Evolutionary conservation across 2,329 filamentous ascomycete genomes (phyloP), one percentile per base, ranked within the genome.

Genomic region (Knoxdaviesia proteae): DNA sequence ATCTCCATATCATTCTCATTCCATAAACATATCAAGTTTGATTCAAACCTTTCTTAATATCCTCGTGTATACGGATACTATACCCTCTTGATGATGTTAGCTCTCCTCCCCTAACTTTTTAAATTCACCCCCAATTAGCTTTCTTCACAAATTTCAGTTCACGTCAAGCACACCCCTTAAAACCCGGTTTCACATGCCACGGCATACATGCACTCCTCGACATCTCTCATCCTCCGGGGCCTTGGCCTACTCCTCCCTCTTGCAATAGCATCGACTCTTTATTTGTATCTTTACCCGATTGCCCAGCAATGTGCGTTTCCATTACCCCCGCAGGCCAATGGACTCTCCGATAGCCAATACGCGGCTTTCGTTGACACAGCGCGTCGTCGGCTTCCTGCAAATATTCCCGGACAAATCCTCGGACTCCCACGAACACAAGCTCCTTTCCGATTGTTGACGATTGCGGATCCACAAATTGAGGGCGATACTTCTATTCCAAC

Each of bases 401-500:
- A 36, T 10, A 35, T 43, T 11, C 41, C 40, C 38, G 38, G 20
- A 20, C 20, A 20, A 20, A 20, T 35, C 31, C 29, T 38, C 36
- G 36, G 35, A 32, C 40, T 47, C 6, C 41, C 46, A 8, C 44
- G 34, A 3, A 40, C 42, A 41, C 51, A 51, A 51, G 83, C 84
- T 4, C 84, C 86, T 0, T 94, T 96, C 54, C 74, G 88, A 45
- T 73, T 96, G 3, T 77, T 96, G 9, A 77, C 86, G 1, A 72
- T 96, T 29, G 88, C 82, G 47, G 88, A 96, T 57, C 88, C 88
- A 5, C 88, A 96, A 58, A 72, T 96, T 43, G 88, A 96, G 61
- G 88, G 88, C 51, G 84, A 94, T 55, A 84, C 80, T 2, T 86
- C 83, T 6, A 77, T 94, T 31, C 80, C 78, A 10, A 68, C 67